phyloP scores from a whole-genome alignment of 148 eudicot species.

The Mesembryanthemum crystallinum region DNA sequence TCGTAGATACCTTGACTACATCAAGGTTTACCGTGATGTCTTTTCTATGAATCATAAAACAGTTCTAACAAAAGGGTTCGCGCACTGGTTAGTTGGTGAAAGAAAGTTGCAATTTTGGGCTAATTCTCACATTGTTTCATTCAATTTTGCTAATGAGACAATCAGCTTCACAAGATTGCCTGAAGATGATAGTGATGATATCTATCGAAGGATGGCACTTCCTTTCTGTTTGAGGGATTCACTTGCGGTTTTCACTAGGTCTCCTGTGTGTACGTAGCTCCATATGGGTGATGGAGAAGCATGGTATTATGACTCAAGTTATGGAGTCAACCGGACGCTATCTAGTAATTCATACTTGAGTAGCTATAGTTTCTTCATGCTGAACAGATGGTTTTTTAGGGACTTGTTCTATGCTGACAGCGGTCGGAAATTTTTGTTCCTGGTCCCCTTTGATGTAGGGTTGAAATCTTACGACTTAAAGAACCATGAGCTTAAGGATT shows the following conservation, averaged over 20 bases:
- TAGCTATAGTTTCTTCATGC: not conserved
- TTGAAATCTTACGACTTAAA: no score
- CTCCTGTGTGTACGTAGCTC: not conserved
- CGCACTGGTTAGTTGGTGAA: no score
- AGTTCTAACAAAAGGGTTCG: no score
- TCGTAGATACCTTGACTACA: no score
- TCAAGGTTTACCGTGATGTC: no score
- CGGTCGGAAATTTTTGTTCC: no score
- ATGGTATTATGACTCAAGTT: not conserved
- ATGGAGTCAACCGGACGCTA: not conserved
- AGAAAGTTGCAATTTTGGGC: not conserved
- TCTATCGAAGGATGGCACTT: not conserved
- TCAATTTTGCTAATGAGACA: not conserved
- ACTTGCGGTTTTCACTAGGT: not conserved
- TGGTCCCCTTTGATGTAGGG: no score
- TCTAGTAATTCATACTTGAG: not conserved
- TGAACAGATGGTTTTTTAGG: no score
- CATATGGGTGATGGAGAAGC: constrained; percentile 8
- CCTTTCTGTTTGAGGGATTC: constrained; percentile 1
- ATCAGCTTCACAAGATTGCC: constrained; percentile 11
- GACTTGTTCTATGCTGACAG: no score
- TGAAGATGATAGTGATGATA: not conserved
- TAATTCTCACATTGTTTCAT: constrained; percentile 10
- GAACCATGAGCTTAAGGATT: no score
- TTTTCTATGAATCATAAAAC: no score